These are phyloP conservation scores for Spizellomyces punctatus DNA, from an alignment of 192 early-diverging fungal species.

Conservation along the genomic window DNA sequence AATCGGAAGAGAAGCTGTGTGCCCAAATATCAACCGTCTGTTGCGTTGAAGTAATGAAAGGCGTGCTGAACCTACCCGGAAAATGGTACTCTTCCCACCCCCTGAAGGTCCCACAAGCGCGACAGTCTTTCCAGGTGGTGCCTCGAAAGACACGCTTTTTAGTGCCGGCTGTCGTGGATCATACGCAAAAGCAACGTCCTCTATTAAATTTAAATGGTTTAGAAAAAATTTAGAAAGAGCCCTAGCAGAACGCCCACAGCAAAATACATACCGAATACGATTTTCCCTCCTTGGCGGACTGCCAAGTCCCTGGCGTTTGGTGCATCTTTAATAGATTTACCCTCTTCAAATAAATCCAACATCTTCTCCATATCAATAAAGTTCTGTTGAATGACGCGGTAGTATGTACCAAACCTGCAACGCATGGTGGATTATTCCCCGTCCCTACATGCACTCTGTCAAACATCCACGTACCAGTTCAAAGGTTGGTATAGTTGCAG, in stretches of 20 bases:
- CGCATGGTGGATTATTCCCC: background rate
- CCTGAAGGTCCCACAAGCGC: conserved; percentile 82
- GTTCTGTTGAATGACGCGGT: conserved; percentile 86
- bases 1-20: conserved; percentile 82
- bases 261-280: conserved; percentile 53
- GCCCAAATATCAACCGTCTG: conserved; percentile 14
- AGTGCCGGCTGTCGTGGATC: conserved; percentile 74
- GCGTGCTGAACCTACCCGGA: conserved; percentile 33
- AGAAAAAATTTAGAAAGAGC: background rate
- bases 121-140: conserved; percentile 74
- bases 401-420: conserved; percentile 92
- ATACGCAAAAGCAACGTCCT: conserved; percentile 74
- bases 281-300: conserved; percentile 56
- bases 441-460: background rate
- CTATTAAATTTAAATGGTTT: conserved; percentile 28
- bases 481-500: conserved; percentile 89
- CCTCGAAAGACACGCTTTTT: conserved; percentile 68
- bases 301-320: conserved; percentile 63
- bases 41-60: background rate
- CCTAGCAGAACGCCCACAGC: conserved; percentile 38
- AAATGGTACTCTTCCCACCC: conserved; percentile 58
- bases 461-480: conserved; percentile 47
- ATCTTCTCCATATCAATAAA: conserved; percentile 96
- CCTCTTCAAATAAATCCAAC: conserved; percentile 76
- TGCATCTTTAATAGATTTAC: conserved; percentile 63